Evolutionary conservation across 768 basidiomycete genomes (phyloP).

Genomic region (Suillus sp.): DNA sequence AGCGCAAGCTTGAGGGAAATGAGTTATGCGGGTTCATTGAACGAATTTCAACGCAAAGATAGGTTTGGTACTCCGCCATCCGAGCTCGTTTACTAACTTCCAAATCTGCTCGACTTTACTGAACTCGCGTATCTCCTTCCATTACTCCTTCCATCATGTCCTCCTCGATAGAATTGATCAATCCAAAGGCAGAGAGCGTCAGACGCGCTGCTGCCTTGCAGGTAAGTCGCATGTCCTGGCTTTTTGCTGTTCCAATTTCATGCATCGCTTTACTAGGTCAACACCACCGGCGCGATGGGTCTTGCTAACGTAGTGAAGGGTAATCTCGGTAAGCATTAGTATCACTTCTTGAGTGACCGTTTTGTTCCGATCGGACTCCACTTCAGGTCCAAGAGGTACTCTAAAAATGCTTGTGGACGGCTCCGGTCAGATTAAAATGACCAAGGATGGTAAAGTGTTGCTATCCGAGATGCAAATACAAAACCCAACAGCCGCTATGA

Average conservation of each 20-base stretch:
- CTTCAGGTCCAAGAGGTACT: conserved; percentile 89
- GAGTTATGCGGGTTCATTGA: conserved; percentile 24
- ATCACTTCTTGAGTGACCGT: conserved; percentile 17
- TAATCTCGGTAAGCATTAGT: conserved; percentile 76
- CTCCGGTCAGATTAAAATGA: conserved; percentile 98
- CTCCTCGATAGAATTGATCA: conserved; percentile 91
- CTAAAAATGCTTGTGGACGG: conserved; percentile 99
- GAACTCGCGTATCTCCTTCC: conserved; percentile 13
- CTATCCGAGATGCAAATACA: conserved; percentile 99
- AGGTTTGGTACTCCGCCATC: conserved; percentile 35
- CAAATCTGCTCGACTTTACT: conserved; percentile 10
- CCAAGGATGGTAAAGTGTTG: conserved; percentile 98
- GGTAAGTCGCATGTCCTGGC: conserved; percentile 45
- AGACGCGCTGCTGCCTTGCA: conserved; percentile 88
- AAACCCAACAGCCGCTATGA: conserved; percentile 99
- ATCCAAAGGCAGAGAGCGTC: conserved; percentile 94
- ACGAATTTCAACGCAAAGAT: conserved; percentile 19
- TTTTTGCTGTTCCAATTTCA: conserved; percentile 21
- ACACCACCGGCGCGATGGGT: conserved; percentile 93
- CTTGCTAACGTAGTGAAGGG: conserved; percentile 96
- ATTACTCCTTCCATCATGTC: conserved; percentile 44
- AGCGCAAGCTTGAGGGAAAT: conserved; percentile 16
- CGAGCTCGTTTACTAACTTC: conserved; percentile 12
- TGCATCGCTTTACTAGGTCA: conserved; percentile 58
- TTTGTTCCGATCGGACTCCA: conserved; percentile 28